Conservation (phyloP, 805 yeast species). For the Ogataea angusta region DNA sequence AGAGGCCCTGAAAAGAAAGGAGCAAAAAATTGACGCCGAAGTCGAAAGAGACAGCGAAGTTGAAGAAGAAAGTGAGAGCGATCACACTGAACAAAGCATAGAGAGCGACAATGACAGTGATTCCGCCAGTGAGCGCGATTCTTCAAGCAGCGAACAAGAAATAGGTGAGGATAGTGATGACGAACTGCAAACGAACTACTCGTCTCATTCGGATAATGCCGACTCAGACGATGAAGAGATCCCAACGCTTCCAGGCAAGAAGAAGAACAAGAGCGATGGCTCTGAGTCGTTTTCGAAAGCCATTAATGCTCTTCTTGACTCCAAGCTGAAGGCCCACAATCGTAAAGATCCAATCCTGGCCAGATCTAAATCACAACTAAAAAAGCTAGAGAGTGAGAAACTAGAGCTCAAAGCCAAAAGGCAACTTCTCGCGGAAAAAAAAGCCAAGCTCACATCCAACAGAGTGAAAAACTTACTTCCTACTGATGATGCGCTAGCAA, state of each 20-base stretch:
- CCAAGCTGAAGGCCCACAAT: conserved; percentile 84
- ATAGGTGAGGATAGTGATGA: conserved; percentile 43
- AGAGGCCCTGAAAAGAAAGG: neutral
- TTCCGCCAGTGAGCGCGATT: neutral
- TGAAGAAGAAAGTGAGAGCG: neutral
- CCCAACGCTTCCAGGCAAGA: conserved; percentile 39
- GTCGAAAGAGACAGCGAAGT: conserved; percentile 41
- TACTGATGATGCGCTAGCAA: conserved; percentile 49
- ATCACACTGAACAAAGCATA: neutral
- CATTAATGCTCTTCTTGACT: conserved; percentile 75
- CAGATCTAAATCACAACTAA: conserved; percentile 65
- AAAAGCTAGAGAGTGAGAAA: conserved; percentile 75
- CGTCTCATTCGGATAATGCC: conserved; percentile 1
- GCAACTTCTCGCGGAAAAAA: conserved; percentile 67
- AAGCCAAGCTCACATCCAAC: conserved; percentile 58
- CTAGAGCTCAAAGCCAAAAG: conserved; percentile 81
- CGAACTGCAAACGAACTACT: conserved; percentile 16
- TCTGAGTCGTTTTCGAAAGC: conserved; percentile 77
- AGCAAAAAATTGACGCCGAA: conserved; percentile 38
- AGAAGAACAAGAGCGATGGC: conserved; percentile 66
- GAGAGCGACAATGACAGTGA: neutral
- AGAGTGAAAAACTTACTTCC: conserved; percentile 71
- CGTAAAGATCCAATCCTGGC: conserved; percentile 89
- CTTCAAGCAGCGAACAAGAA: conserved; percentile 39
- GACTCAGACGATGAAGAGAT: conserved; percentile 27